phyloP scores from a whole-genome alignment of 2,329 filamentous ascomycete genomes.

The Fonsecaea nubica region DNA sequence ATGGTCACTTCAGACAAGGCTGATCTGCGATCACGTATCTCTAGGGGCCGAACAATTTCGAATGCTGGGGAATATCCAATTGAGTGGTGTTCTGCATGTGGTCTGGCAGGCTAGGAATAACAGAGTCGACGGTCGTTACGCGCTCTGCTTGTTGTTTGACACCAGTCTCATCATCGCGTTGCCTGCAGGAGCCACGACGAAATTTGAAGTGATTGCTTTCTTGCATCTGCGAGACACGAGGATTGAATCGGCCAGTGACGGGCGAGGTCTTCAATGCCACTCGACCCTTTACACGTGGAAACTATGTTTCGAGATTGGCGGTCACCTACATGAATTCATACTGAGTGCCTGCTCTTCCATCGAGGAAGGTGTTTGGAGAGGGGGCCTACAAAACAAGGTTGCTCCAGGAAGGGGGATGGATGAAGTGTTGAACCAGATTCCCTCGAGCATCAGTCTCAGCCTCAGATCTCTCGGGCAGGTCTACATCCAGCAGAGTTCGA shows the following conservation, averaged over 20 bases:
- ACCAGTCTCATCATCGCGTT: constrained; percentile 79
- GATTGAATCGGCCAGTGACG: constrained; percentile 76
- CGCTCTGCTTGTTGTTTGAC: constrained; percentile 84
- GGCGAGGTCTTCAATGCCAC: constrained; percentile 82
- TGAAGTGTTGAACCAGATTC: constrained; percentile 50
- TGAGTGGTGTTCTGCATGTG: constrained; percentile 83
- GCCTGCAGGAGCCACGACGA: constrained; percentile 66
- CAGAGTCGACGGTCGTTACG: constrained; percentile 75
- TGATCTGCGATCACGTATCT: constrained; percentile 73
- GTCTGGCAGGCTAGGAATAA: constrained; percentile 74
- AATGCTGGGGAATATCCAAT: constrained; percentile 76
- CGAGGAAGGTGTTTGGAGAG: constrained; percentile 82
- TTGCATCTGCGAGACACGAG: constrained; percentile 70
- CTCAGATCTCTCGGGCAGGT: constrained; percentile 77
- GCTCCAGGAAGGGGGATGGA: constrained; percentile 11
- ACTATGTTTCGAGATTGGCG: constrained; percentile 77
- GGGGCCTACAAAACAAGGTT: constrained; percentile 63
- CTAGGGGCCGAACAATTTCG: constrained; percentile 67
- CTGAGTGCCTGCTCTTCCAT: constrained; percentile 82
- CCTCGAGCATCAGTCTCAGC: constrained; percentile 70
- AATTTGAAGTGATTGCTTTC: constrained; percentile 76
- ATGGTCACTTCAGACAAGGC: constrained; percentile 81
- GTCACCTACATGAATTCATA: constrained; percentile 81
- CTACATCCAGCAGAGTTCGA: constrained; percentile 70
- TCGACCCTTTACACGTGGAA: constrained; percentile 92